Evolutionary conservation across 2,329 filamentous ascomycete genomes (phyloP), one percentile per base, ranked within the genome.

Genomic region (Xylaria digitata): DNA sequence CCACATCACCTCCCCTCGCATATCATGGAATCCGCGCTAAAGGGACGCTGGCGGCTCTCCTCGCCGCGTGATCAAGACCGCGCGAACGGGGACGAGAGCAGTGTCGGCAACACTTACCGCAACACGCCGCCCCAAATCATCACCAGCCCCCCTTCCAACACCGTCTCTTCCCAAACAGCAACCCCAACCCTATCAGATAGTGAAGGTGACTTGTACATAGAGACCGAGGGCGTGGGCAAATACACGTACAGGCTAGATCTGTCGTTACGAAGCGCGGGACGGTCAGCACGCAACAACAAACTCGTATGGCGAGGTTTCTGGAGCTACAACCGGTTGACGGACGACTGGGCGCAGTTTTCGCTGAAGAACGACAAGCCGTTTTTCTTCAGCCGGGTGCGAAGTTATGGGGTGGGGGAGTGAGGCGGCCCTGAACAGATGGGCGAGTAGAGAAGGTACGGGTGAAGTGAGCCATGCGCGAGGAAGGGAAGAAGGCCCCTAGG

Each of bases 171-270:
- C 32, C 17, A 43, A 9, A 46, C 43, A 34, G 52, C 15, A 26
- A 23, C 19, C 8, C 43, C 46, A 11, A 52, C 32, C 13, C 74
- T 76, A 8, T 70, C 70, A 23, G 84, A 86, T 55, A 75, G 78
- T 1, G 90, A 93, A 73, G 87, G 91, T 11, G 90, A 93, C 63
- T 69, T 98, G 0, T 85, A 91, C 67, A 83, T 99, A 7, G 95
- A 99, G 81, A 97, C 94, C 0, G 93, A 96, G 76, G 94, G 94
- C 19, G 65, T 90, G 0, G 87, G 87, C 15, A 93, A 94, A 80
- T 98, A 98, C 79, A 87, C 90, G 68, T 97, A 96, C 78, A 87
- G 90, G 52, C 90, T 98, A 87, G 90, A 95, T 66, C 79, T 99
- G 34, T 84, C 86, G 6, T 78, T 98, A 34, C 87, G 88, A 0